These are phyloP conservation scores for Planoprotostelium fungivorum DNA, from an alignment of 78 protist genomes.

Conservation along the genomic window DNA sequence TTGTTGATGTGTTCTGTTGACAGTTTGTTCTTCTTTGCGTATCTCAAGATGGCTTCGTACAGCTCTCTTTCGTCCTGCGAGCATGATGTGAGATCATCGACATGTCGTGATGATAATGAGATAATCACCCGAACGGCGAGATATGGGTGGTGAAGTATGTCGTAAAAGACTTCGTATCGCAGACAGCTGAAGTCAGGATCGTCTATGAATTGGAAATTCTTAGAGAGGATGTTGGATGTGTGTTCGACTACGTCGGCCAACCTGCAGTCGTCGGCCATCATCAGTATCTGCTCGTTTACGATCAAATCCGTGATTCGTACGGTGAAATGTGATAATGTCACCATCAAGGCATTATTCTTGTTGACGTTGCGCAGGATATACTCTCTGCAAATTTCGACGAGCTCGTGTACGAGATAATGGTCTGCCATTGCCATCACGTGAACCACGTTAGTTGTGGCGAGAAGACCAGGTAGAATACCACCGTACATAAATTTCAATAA, in stretches of 20 bases:
- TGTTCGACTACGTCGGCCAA: slow-evolving; percentile 29
- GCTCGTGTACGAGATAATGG: slow-evolving; percentile 34
- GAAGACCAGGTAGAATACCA: slow-evolving; percentile 18
- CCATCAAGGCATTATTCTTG: slow-evolving; percentile 37
- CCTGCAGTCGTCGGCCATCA: slow-evolving; percentile 7
- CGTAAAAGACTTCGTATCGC: slow-evolving; percentile 19
- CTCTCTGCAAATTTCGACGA: slow-evolving; percentile 9
- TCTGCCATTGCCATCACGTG: slow-evolving; percentile 62
- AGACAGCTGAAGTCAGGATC: slow-evolving; percentile 18
- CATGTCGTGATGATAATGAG: neutral
- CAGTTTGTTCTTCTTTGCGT: neutral
- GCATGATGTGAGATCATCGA: neutral
- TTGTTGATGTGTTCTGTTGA: neutral
- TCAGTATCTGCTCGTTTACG: neutral
- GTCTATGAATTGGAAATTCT: slow-evolving; percentile 45
- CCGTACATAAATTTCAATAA: slow-evolving; percentile 56
- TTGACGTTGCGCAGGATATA: slow-evolving; percentile 23
- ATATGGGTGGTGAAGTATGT: slow-evolving; percentile 37
- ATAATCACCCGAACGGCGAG: slow-evolving; percentile 32
- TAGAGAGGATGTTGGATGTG: slow-evolving; percentile 30
- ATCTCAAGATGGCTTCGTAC: neutral
- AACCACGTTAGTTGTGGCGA: slow-evolving; percentile 43
- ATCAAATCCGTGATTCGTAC: neutral
- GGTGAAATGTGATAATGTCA: slow-evolving; percentile 14
- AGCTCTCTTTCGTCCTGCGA: neutral